Evolutionary conservation across 2,329 filamentous ascomycete genomes (phyloP), one percentile per base, ranked within the genome.

Genomic region (Aspergillus uvarum): DNA sequence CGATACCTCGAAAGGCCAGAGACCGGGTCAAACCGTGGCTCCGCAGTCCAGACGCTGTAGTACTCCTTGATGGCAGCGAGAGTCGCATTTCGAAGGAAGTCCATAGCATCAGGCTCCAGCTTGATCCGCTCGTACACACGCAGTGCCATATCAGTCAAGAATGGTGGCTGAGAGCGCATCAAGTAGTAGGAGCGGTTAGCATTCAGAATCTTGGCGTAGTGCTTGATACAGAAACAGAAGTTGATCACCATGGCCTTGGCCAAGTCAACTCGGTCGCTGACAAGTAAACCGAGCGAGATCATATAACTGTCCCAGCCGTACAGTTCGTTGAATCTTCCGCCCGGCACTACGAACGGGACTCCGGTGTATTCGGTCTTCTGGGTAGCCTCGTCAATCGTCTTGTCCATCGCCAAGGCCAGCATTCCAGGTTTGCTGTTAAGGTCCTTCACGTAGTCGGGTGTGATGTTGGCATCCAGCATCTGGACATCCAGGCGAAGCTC

Each of bases 271-370:
- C 91, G 88, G 72, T 95, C 90, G 72, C 94, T 92, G 68, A 92
- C 86, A 60, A 98, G 81, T 60, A 99, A 83, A 19, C 95, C 95
- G 3, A 98, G 82, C 5, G 94, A 95, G 75, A 94, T 91, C 92
- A 99, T 98, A 81, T 98, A 99, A 74, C 92, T 97, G 77, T 99
- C 95, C 95, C 95, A 99, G 51, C 94, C 94, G 74, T 99, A 99
- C 22, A 99, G 79, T 76, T 99, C 95, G 77, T 99, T 99, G 87
- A 99, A 99, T 31, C 95, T 87, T 24, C 95, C 95, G 61, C 95
- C 95, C 0, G 95, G 95, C 3, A 99, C 95, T n/a, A 98, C 92
- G 69, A 98, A 99, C 0, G 95, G 94, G 60, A 96, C 82, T 3
- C 95, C 95, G 38, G 84, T 83, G 47, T 96, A 80, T 3, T 89